Base-by-base conservation (phyloP, 2,329 filamentous ascomycete species). In the Dothistroma pini region DNA sequence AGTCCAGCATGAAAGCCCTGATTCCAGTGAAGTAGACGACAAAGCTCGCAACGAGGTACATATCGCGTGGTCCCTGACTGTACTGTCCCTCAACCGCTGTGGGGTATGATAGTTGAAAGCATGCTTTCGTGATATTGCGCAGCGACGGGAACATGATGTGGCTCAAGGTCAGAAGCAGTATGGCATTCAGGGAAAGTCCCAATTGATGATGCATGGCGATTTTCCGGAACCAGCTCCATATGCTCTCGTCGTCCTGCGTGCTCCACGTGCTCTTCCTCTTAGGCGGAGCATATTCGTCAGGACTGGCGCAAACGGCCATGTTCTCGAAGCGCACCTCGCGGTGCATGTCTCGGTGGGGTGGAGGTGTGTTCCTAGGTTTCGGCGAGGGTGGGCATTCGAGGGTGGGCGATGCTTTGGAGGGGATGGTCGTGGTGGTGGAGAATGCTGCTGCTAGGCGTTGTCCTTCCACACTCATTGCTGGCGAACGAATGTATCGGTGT, bases 11-110 rank as follows among this genome's bases (percentile, higher is more conserved):
- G 56, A 86, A 86, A 44, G 91, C 93, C 61, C 95, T 88, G 56
- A 97, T 81, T 22, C 90, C 93, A 2, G 91, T 97, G 74, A 97
- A 93, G 58, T 92, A 83, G 58, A 96, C 82, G 68, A 96, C 85
- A 80, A 88, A 93, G 72, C 89, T 89, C 11, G 84, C 74, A 52
- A 97, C 87, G 71, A 93, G 85, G 74, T 88, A 89, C 64, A 86
- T 79, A 77, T 99, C 95, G 71, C 96, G 88, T 74, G 82, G 83
- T 63, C 95, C 93, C 67, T 89, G 84, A 52, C 84, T 85, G 76
- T 96, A 97, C 63, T 84, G 78, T 50, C 85, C 87, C 31, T 58
- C 53, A 10, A 44, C 48, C 4, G 59, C 54, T 8, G 79, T 72
- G 0, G 85, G 77, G 79, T 97, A 95, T 60, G 90, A 93, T 61